Evolutionary conservation across 345 rosid genomes (phyloP).

Genomic region (Salix arbutifolia): DNA sequence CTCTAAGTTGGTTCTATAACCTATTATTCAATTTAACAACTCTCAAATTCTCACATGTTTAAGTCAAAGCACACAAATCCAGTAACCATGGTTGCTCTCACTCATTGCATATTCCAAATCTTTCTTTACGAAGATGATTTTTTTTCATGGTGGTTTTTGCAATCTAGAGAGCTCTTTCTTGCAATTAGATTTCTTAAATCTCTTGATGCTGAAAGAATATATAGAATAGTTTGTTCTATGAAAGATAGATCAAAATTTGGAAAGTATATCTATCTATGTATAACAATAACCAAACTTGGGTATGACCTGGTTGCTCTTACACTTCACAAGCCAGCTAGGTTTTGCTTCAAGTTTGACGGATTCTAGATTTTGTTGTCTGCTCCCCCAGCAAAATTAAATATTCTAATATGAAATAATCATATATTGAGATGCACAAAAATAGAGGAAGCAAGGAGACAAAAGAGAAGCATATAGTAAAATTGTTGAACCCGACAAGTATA

Average conservation of each 20-base stretch:
- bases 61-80: background rate
- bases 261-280: background rate
- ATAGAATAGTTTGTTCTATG: background rate
- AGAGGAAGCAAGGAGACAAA: background rate
- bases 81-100: background rate
- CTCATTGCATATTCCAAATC: background rate
- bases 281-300: no score
- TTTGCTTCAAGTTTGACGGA: background rate
- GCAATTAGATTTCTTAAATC: no score
- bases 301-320: no score
- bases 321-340: no score
- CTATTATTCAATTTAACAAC: no score
- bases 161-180: no score
- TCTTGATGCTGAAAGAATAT: no score
- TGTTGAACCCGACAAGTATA: no score
- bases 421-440: background rate
- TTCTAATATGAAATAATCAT: background rate
- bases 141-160: background rate
- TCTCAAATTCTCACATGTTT: no score
- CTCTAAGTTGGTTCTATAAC: background rate
- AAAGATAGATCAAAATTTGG: background rate
- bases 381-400: background rate
- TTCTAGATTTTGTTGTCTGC: background rate
- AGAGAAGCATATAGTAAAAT: background rate
- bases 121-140: no score